A percentile compares a stretch with the other conserved stretches of the same genome.
phyloP scores from a whole-genome alignment of 306 rosid species.

The Luffa acutangula region DNA sequence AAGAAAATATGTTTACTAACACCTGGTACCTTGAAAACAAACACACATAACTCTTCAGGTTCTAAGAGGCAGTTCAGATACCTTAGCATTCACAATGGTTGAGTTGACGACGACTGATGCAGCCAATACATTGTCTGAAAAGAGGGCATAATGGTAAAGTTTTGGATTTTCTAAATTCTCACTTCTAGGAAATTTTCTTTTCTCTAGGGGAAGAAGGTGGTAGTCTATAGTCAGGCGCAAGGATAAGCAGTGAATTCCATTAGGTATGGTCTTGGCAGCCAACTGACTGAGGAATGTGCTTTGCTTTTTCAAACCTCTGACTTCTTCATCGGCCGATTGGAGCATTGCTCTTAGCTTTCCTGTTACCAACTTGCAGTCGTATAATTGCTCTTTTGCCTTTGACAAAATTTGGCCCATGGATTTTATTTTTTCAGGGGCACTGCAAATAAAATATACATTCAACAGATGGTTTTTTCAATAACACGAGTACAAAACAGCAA shows the following conservation, averaged over 20 bases:
- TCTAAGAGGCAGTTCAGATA: constrained; percentile 15
- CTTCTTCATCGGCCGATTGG: constrained; percentile 87
- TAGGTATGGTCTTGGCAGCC: constrained; percentile 97
- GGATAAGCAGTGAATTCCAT: constrained; percentile 93
- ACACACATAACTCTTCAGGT: neutral
- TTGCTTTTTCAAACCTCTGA: constrained; percentile 81
- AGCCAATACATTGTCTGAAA: constrained; percentile 99
- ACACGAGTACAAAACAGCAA: neutral
- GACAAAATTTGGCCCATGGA: constrained; percentile 85
- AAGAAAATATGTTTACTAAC: constrained; percentile 16
- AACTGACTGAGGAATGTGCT: constrained; percentile 95
- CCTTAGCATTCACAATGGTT: constrained; percentile 78
- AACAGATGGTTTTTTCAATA: neutral
- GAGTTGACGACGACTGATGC: constrained; percentile 96
- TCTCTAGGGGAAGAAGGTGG: constrained; percentile 71
- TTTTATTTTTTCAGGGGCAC: constrained; percentile 64
- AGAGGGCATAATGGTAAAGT: constrained; percentile 86
- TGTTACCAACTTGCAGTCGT: constrained; percentile 86
- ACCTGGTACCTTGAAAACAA: neutral
- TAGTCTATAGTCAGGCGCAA: constrained; percentile 93
- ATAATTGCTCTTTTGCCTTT: constrained; percentile 67
- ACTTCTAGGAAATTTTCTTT: constrained; percentile 73
- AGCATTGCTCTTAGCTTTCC: constrained; percentile 93
- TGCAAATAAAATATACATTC: constrained; percentile 28
- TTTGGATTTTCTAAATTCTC: constrained; percentile 80